Evolutionary conservation across 108 stramenopile genomes (phyloP).

Genomic region (Schizochytrium sp.): DNA sequence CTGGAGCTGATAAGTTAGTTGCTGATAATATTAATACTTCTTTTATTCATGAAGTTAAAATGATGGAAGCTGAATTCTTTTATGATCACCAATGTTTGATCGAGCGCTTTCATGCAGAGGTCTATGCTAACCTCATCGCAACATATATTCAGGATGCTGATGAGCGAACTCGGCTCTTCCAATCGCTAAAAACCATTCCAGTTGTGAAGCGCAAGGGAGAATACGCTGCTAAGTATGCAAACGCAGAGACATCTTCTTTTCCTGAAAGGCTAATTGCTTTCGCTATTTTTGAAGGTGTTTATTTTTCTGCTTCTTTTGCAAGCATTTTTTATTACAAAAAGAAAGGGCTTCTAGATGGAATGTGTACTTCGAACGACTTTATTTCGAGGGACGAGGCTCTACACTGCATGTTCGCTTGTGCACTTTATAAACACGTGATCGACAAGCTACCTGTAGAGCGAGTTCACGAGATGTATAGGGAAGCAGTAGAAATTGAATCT

Average conservation of each 20-base stretch:
- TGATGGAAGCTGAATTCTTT: constrained; percentile 89
- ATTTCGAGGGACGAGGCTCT: constrained; percentile 91
- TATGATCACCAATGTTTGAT: constrained; percentile 94
- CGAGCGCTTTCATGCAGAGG: constrained; percentile 91
- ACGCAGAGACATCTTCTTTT: constrained; percentile 77
- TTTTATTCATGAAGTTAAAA: constrained; percentile 86
- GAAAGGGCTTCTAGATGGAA: constrained; percentile 88
- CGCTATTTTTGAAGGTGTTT: constrained; percentile 90
- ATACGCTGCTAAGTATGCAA: constrained; percentile 87
- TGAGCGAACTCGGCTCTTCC: constrained; percentile 80
- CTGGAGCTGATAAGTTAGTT: constrained; percentile 90
- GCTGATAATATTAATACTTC: constrained; percentile 88
- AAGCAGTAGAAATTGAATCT: constrained; percentile 19
- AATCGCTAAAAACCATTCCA: constrained; percentile 82
- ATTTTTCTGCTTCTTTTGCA: constrained; percentile 91
- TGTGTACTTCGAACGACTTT: constrained; percentile 91
- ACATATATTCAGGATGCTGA: constrained; percentile 84
- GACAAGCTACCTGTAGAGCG: constrained; percentile 51
- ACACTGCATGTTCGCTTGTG: constrained; percentile 78
- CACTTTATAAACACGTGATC: not conserved
- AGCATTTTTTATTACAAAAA: constrained; percentile 93
- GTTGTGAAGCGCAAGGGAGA: constrained; percentile 85
- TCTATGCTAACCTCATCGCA: constrained; percentile 87
- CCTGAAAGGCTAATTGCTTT: constrained; percentile 89
- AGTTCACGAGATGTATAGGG: not conserved